Evolutionary conservation across 371 early-diverging fungal species (phyloP).

Genomic region (Polyrhizophydium stewartii): DNA sequence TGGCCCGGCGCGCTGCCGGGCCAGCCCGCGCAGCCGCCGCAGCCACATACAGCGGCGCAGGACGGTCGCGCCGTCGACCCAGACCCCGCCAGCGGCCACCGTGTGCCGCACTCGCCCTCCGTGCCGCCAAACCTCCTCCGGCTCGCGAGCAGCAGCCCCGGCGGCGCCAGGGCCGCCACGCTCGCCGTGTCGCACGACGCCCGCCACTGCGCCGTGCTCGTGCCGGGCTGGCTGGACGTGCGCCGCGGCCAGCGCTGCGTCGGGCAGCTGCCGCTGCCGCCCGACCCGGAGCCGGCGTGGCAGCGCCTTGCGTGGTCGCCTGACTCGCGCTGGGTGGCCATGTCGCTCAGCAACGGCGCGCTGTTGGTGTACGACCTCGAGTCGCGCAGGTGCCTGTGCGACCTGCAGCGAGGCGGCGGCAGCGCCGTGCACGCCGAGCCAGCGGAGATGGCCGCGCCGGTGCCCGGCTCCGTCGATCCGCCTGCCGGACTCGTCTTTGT

Average conservation of each 20-base stretch:
- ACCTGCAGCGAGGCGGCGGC: no score
- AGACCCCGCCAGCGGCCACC: no score
- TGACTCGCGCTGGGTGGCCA: background rate
- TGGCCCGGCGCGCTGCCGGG: background rate
- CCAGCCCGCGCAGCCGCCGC: background rate
- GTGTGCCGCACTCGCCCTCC: no score
- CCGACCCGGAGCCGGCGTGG: background rate
- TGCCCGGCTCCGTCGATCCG: no score
- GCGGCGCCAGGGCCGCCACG: no score
- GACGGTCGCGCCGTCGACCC: background rate
- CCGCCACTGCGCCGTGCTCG: background rate
- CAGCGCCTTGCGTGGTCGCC: background rate
- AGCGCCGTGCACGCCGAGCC: no score
- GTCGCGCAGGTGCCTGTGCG: background rate
- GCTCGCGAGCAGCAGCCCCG: no score
- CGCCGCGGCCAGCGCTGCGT: background rate
- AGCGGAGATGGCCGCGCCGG: background rate
- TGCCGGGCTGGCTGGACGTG: background rate
- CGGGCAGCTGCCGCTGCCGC: background rate
- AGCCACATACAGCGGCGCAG: background rate
- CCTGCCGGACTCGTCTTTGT: no score
- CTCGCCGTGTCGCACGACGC: background rate
- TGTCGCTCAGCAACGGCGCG: background rate
- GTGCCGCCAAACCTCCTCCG: no score
- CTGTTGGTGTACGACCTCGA: background rate